Conservation (phyloP, 495 filamentous ascomycete genomes). For the Parmelia sp. region DNA sequence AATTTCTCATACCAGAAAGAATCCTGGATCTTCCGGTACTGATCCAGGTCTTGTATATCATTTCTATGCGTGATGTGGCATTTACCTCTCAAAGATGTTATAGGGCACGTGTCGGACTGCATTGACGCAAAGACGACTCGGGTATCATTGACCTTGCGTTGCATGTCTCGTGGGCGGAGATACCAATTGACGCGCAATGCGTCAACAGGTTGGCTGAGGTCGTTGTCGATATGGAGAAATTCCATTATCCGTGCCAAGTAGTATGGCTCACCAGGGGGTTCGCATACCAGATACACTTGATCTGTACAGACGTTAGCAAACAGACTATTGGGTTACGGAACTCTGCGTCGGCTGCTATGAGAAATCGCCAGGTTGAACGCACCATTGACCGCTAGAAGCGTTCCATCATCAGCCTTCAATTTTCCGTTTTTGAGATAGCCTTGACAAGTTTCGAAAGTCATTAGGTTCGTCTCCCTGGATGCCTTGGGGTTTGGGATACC, state of each 20-base stretch:
- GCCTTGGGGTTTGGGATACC: conserved; percentile 30
- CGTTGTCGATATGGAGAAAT: conserved; percentile 75
- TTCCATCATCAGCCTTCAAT: conserved; percentile 86
- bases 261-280: conserved; percentile 96
- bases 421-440: conserved; percentile 68
- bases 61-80: conserved; percentile 80
- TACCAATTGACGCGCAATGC: conserved; percentile 95
- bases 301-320: conserved; percentile 52
- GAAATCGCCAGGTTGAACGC: conserved; percentile 36
- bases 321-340: conserved; percentile 2
- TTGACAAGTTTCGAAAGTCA: conserved; percentile 69
- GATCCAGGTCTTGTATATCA: conserved; percentile 75
- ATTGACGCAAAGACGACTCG: conserved; percentile 90
- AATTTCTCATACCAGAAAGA: conserved; percentile 96
- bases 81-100: conserved; percentile 86
- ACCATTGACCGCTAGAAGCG: conserved; percentile 78
- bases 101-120: conserved; percentile 94
- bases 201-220: conserved; percentile 67
- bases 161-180: conserved; percentile 93
- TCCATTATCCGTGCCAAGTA: conserved; percentile 96
- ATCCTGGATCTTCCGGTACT: conserved; percentile 75
- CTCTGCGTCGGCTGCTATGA: neutral
- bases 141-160: conserved; percentile 81
- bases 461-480: conserved; percentile 64
- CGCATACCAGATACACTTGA: conserved; percentile 94